These are phyloP conservation scores for Fraxinus excelsior DNA, from an alignment of 257 asterid species.

Conservation along the genomic window DNA sequence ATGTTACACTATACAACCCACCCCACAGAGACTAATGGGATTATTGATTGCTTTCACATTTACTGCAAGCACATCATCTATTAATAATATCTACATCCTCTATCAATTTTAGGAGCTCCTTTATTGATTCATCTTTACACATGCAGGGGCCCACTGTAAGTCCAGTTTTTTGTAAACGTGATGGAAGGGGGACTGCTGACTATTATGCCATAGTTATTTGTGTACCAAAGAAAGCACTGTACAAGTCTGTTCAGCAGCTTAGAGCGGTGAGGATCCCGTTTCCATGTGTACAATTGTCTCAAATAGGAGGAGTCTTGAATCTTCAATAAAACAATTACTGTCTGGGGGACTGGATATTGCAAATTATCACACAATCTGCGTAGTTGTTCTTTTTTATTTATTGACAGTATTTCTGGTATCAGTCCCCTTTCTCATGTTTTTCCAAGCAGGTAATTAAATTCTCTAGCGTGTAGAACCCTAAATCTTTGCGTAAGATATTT, in stretches of 20 bases:
- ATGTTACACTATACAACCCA: not conserved
- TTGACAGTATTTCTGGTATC: not conserved
- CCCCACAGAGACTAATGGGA: not conserved
- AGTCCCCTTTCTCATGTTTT: not conserved
- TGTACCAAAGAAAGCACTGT: slow-evolving; percentile 85
- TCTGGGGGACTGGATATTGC: not conserved
- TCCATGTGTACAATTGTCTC: slow-evolving; percentile 14
- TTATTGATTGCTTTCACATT: not conserved
- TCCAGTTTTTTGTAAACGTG: slow-evolving; percentile 73
- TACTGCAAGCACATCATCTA: not conserved
- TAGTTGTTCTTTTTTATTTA: slow-evolving; percentile 5
- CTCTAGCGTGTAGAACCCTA: not conserved
- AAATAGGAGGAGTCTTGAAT: not conserved
- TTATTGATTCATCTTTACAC: slow-evolving; percentile 17
- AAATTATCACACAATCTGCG: not conserved
- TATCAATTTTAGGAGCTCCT: not conserved
- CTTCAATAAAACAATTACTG: not conserved
- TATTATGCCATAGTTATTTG: slow-evolving; percentile 90
- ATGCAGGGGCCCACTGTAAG: slow-evolving; percentile 92
- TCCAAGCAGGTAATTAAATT: not conserved
- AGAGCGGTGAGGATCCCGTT: slow-evolving; percentile 68
- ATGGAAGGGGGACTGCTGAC: slow-evolving; percentile 59
- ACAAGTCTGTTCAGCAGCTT: slow-evolving; percentile 89
- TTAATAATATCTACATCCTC: not conserved
- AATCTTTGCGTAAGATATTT: not conserved